Evolutionary conservation across 2,329 filamentous ascomycete species (phyloP).

Genomic region (Monilinia fructicola): DNA sequence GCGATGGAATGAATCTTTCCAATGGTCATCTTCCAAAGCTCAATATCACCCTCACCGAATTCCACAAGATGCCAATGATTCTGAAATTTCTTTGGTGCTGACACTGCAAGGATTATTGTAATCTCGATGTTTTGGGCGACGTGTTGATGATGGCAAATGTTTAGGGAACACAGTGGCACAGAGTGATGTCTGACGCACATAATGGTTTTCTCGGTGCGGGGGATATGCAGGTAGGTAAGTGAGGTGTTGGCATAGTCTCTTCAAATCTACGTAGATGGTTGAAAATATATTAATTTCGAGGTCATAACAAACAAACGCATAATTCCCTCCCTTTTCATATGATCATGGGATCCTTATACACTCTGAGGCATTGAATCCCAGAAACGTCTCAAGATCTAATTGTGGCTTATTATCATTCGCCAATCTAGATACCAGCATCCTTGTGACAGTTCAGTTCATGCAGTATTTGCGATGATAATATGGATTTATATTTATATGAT

Average conservation of each 20-base stretch:
- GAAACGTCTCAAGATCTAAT: neutral
- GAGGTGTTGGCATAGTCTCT: neutral
- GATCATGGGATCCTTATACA: neutral
- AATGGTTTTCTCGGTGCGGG: neutral
- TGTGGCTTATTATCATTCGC: neutral
- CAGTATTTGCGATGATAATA: too few relatives aligned
- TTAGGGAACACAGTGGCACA: neutral
- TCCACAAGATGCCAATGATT: neutral
- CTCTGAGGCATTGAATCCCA: neutral
- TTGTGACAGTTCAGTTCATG: neutral
- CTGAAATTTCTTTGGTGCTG: neutral
- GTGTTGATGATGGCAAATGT: too few relatives aligned
- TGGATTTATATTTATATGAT: too few relatives aligned
- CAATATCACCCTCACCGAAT: neutral
- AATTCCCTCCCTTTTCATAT: too few relatives aligned
- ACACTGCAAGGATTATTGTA: neutral
- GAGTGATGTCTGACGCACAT: neutral
- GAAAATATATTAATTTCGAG: neutral
- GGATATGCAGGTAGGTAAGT: neutral
- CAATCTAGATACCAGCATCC: conserved; percentile 3
- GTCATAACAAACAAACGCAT: neutral
- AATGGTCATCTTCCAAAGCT: conserved; percentile 8
- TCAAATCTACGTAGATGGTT: neutral
- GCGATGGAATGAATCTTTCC: neutral
- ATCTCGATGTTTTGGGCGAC: neutral